Evolutionary conservation across 495 filamentous ascomycete species (phyloP).

Genomic region (Lasiosphaeriaceae sp.): DNA sequence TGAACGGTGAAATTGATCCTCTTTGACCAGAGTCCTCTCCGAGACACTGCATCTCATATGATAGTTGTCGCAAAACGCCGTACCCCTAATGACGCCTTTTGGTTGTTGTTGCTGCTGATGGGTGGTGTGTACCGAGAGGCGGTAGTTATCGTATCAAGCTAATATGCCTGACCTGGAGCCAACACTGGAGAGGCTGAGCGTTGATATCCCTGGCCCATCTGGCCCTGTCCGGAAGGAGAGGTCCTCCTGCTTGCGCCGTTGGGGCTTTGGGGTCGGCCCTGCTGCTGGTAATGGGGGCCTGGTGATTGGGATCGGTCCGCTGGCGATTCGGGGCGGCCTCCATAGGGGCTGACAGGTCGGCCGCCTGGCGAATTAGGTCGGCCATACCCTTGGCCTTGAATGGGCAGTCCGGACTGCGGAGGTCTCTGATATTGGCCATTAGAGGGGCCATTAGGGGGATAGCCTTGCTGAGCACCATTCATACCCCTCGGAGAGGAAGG

Average conservation of each 20-base stretch:
- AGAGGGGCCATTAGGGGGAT: neutral
- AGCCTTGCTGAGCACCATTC: slow-evolving; percentile 26
- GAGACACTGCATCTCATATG: neutral
- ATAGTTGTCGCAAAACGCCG: neutral
- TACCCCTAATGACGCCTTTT: neutral
- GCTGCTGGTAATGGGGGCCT: slow-evolving; percentile 17
- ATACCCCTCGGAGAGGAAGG: neutral
- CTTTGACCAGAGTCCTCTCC: neutral
- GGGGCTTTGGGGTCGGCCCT: slow-evolving; percentile 30
- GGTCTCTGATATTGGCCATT: neutral
- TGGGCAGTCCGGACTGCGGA: neutral
- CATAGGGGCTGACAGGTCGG: slow-evolving; percentile 23
- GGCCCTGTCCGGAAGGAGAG: slow-evolving; percentile 58
- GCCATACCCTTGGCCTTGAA: neutral
- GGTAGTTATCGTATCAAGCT: too few relatives aligned
- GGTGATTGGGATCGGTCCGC: slow-evolving; percentile 31
- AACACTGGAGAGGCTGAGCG: slow-evolving; percentile 31
- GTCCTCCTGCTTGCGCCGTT: slow-evolving; percentile 29
- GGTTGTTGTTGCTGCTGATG: neutral
- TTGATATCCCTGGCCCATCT: slow-evolving; percentile 44
- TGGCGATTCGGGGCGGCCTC: slow-evolving; percentile 17
- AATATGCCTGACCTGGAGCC: slow-evolving; percentile 43
- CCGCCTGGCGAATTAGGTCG: slow-evolving; percentile 18
- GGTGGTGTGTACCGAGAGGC: neutral
- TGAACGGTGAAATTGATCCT: neutral